Percentiles rank a stretch among this genome's conserved stretches.
phyloP scores from a whole-genome alignment of 2,329 filamentous ascomycete species.

The Juglanconis oblonga region DNA sequence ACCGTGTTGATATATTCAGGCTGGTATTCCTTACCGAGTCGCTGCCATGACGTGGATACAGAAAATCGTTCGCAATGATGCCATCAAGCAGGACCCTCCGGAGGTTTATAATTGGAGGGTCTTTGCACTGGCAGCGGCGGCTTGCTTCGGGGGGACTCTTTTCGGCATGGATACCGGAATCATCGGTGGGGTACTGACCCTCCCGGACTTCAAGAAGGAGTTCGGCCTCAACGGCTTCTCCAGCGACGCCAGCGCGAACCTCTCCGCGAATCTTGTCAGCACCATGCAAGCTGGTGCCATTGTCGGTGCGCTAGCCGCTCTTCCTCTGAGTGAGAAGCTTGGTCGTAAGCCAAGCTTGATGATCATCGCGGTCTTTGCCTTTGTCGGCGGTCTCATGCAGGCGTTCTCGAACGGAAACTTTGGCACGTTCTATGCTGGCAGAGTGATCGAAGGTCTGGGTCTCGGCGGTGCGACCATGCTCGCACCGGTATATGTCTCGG shows the following conservation, averaged over 20 bases:
- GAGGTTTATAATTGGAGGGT: conserved; percentile 71
- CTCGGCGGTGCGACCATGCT: conserved; percentile 41
- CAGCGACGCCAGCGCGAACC: conserved; percentile 46
- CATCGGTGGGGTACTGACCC: conserved; percentile 17
- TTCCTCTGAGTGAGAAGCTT: conserved; percentile 47
- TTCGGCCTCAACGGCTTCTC: conserved; percentile 46
- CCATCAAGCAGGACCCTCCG: conserved; percentile 63
- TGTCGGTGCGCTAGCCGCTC: conserved; percentile 41
- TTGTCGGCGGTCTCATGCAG: conserved; percentile 60
- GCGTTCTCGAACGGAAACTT: conserved; percentile 55
- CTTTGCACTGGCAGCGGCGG: conserved; percentile 60
- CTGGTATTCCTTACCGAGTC: too few relatives aligned
- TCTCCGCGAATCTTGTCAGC: conserved; percentile 64
- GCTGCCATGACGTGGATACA: conserved; percentile 27
- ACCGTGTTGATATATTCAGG: background rate
- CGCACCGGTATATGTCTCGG: conserved; percentile 43
- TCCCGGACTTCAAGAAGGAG: conserved; percentile 28
- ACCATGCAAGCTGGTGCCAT: conserved; percentile 45
- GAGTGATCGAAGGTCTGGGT: conserved; percentile 49
- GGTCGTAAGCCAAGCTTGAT: conserved; percentile 56
- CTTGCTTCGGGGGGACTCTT: conserved; percentile 27
- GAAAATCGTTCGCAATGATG: conserved; percentile 53
- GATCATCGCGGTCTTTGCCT: conserved; percentile 50
- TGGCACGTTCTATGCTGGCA: conserved; percentile 59
- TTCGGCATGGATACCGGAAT: conserved; percentile 19